Evolutionary conservation across 208 protist species (phyloP).

Genomic region (Wallacemonas sp.): DNA sequence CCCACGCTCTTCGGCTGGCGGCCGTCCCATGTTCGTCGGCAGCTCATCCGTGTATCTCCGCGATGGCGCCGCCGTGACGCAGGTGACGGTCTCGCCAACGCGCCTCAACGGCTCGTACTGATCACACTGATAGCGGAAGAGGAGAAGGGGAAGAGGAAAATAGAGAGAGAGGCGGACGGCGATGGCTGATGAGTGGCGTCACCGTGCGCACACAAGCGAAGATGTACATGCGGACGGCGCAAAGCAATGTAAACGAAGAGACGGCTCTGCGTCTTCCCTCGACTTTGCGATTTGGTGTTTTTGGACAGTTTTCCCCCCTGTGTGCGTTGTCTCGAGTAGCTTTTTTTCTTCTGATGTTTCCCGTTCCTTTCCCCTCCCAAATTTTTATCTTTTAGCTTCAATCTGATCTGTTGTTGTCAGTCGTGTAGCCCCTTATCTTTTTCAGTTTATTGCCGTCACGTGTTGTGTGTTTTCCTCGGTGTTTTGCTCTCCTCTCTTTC

Average conservation of each 20-base stretch:
- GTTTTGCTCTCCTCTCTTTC: too few species aligned
- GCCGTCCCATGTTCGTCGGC: conserved; percentile 69
- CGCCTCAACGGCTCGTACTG: conserved; percentile 10
- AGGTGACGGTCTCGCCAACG: conserved; percentile 53
- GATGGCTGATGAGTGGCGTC: neutral
- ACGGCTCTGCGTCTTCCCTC: too few species aligned
- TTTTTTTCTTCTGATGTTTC: conserved; percentile 12
- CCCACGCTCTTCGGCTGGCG: conserved; percentile 9
- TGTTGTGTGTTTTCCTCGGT: too few species aligned
- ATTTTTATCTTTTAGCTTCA: too few species aligned
- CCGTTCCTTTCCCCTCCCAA: neutral
- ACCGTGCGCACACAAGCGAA: neutral
- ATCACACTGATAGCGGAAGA: neutral
- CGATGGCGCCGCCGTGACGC: conserved; percentile 45
- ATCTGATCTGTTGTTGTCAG: too few species aligned
- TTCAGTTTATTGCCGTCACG: too few species aligned
- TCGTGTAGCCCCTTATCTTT: too few species aligned
- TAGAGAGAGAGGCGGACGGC: neutral
- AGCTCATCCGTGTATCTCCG: conserved; percentile 48
- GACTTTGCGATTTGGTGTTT: neutral
- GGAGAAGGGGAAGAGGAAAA: neutral
- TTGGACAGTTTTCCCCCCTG: neutral
- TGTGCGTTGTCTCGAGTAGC: neutral
- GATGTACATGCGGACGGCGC: too few species aligned
- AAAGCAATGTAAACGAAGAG: too few species aligned